Evolutionary conservation across 371 early-diverging fungal genomes (phyloP), one percentile per base, ranked within the genome.

Genomic region (Saksenaea vasiformis): DNA sequence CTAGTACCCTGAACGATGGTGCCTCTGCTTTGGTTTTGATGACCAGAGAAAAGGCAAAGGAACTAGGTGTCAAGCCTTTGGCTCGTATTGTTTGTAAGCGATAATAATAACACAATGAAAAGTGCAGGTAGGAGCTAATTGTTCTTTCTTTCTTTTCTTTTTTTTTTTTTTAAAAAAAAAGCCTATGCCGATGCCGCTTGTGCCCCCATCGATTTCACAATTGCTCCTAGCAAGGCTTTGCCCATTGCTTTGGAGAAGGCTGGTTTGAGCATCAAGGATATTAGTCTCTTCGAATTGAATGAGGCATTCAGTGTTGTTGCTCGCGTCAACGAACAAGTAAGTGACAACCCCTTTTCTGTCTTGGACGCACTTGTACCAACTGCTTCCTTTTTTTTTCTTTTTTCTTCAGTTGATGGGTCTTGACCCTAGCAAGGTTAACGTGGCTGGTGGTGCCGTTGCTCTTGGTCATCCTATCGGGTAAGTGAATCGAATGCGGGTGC

Each of bases 281-380:
- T 93, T 63, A 81, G 84, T 57, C 72, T 86, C 56, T 95, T 90
- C 72, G 95, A 98, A 78, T 85, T 98, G 78, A 98, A 98, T 79
- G 98, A 98, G 76, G 98, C 98, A 7, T 98, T 98, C 73, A 86
- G 91, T 60, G 95, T 95, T 9, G 97, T 96, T 27, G 89, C 89
- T 44, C 77, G 88, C n/a, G 95, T 86, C 53, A 96, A 96, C 74
- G 87, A 87, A 62, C 74, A 85, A 71, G 74, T 75, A 67, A 56
- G 54, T 27, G n/a, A n/a, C n/a, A n/a, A n/a, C n/a, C n/a, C n/a
- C n/a, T n/a, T n/a, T n/a, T n/a, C n/a, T n/a, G n/a, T n/a, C n/a
- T n/a, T n/a, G n/a, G n/a, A n/a, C n/a, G n/a, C n/a, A n/a, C n/a
- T n/a, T n/a, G n/a, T n/a, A n/a, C n/a, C n/a, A n/a, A n/a, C n/a